These are phyloP conservation scores for Sanguinoderma infundibulare DNA, from an alignment of 1,284 basidiomycete species.

Conservation along the genomic window DNA sequence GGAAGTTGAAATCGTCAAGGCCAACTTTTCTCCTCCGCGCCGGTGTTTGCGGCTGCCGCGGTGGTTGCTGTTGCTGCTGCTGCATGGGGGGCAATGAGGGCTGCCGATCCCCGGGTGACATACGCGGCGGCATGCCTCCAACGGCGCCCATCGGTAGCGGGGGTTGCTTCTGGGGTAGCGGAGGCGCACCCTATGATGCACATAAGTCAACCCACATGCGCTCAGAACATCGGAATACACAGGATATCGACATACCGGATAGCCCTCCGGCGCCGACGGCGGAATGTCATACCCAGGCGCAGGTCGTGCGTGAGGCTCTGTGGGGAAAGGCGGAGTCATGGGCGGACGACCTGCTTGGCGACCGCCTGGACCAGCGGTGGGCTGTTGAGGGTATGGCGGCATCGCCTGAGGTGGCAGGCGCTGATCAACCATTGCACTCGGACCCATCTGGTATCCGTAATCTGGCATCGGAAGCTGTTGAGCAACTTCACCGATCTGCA, in stretches of 20 bases:
- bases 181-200: constrained; percentile 14
- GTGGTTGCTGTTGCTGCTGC: constrained; percentile 25
- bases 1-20: constrained; percentile 98
- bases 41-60: constrained; percentile 36
- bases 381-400: constrained; percentile 29
- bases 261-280: constrained; percentile 27
- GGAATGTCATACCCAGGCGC: constrained; percentile 28
- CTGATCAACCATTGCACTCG: constrained; percentile 21
- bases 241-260: constrained; percentile 28
- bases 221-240: neutral
- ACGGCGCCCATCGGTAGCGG: constrained; percentile 25
- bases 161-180: constrained; percentile 42
- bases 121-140: constrained; percentile 21
- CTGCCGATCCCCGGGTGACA: constrained; percentile 32
- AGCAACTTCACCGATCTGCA: constrained; percentile 48
- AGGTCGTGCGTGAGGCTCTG: constrained; percentile 30
- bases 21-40: constrained; percentile 85
- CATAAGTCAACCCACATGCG: neutral
- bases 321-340: constrained; percentile 33
- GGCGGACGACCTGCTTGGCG: constrained; percentile 25
- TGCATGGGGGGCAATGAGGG: constrained; percentile 30
- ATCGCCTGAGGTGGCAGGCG: constrained; percentile 23
- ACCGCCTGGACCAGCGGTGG: constrained; percentile 16
- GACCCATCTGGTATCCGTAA: constrained; percentile 30
- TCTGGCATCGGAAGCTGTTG: constrained; percentile 30